Conservation (phyloP, 2,329 filamentous ascomycete genomes). For the Fusarium sp. region DNA sequence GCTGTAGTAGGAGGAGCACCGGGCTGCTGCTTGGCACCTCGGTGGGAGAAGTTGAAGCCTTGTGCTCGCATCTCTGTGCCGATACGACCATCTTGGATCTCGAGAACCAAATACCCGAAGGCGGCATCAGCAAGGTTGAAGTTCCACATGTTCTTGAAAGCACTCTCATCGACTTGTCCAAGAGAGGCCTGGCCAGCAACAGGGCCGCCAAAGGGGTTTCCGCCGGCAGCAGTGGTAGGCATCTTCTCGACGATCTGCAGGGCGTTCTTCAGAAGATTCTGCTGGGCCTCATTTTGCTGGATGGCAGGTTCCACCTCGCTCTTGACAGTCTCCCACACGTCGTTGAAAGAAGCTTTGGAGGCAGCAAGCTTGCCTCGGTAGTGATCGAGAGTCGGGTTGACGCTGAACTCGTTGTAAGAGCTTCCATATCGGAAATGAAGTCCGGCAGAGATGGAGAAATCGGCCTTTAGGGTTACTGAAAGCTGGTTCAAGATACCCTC, state of each 20-base stretch:
- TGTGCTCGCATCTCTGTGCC: constrained; percentile 99
- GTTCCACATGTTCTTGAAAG: constrained; percentile 99
- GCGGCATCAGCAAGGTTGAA: constrained; percentile 98
- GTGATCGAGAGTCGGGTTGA: constrained; percentile 97
- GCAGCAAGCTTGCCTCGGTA: constrained; percentile 98
- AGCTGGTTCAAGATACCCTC: constrained; percentile 98
- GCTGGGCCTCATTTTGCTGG: constrained; percentile 90
- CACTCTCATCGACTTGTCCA: constrained; percentile 96
- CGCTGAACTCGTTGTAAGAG: constrained; percentile 99
- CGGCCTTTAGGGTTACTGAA: constrained; percentile 95
- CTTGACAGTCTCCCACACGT: constrained; percentile 99
- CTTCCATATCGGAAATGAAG: constrained; percentile 98
- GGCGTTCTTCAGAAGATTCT: constrained; percentile 90
- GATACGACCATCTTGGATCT: constrained; percentile 94
- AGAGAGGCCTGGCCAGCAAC: constrained; percentile 76
- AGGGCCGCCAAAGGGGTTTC: constrained; percentile 94
- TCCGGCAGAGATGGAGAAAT: constrained; percentile 97
- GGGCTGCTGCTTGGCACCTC: constrained; percentile 80
- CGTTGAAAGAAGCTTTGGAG: constrained; percentile 98
- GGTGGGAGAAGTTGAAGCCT: constrained; percentile 98
- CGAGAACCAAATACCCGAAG: constrained; percentile 94
- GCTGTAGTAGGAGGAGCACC: constrained; percentile 50
- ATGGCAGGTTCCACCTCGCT: constrained; percentile 95
- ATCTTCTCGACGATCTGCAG: constrained; percentile 97
- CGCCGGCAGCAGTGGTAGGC: constrained; percentile 92